A percentile compares a stretch with the other conserved stretches of the same genome.
These are phyloP conservation scores for Excoecaria agallocha DNA, from an alignment of 345 rosid species.

Conservation along the genomic window DNA sequence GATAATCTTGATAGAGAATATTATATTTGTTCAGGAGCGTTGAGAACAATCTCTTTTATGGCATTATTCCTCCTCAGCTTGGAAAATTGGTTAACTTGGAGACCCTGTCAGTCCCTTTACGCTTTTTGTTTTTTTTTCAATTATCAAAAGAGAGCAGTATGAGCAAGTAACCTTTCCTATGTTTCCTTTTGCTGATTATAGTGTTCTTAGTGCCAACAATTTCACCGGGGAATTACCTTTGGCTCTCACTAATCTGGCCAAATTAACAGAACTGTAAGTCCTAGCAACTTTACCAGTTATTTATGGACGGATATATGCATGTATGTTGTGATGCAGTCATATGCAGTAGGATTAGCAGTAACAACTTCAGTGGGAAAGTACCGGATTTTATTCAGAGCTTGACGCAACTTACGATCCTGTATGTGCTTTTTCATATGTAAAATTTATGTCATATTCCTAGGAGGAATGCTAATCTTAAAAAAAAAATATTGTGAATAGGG, in stretches of 20 bases:
- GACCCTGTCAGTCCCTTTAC: not conserved
- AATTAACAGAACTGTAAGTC: conserved; percentile 9
- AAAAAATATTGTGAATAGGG: not conserved
- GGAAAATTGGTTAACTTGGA: not conserved
- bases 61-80: not conserved
- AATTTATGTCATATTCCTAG: not conserved
- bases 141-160: not conserved
- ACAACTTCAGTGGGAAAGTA: conserved; percentile 15
- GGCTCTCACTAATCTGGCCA: conserved; percentile 3
- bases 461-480: not conserved
- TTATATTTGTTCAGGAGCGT: not conserved
- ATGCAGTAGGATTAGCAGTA: conserved; percentile 15
- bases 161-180: not conserved
- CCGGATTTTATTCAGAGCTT: conserved; percentile 10
- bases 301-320: not conserved
- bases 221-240: conserved; percentile 12
- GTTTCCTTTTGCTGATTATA: not conserved
- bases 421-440: not conserved
- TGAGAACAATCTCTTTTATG: not conserved
- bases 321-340: not conserved
- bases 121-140: not conserved
- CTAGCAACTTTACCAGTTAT: not conserved
- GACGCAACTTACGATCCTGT: conserved; percentile 6
- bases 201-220: conserved; percentile 13
- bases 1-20: not conserved